Conservation (phyloP, 2,329 filamentous ascomycete genomes). For the Chrysosphaeria jannelii region DNA sequence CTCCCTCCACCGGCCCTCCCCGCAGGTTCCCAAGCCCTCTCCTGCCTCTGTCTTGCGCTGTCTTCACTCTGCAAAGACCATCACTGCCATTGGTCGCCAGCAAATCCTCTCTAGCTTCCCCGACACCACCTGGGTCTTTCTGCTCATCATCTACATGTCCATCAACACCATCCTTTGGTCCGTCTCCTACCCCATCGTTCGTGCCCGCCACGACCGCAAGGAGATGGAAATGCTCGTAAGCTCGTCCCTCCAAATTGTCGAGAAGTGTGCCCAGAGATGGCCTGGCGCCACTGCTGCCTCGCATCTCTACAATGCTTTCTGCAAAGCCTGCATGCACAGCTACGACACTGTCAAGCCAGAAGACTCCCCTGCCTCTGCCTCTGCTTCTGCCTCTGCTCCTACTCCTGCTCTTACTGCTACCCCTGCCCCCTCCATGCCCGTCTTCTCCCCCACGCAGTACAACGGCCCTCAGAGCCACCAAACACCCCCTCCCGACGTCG, state of each 20-base stretch:
- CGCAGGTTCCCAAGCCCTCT: conserved; percentile 69
- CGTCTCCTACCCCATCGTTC: conserved; percentile 60
- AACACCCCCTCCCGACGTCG: conserved; percentile 17
- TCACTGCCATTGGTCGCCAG: conserved; percentile 51
- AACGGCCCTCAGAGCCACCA: conserved; percentile 7
- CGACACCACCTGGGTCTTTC: conserved; percentile 83
- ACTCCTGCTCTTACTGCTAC: no score
- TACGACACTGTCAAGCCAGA: conserved; percentile 26
- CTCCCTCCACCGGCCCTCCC: conserved; percentile 67
- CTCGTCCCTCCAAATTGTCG: conserved; percentile 47
- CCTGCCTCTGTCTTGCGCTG: conserved; percentile 49
- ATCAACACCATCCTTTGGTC: conserved; percentile 83
- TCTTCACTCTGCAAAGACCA: conserved; percentile 54
- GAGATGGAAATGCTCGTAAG: conserved; percentile 50
- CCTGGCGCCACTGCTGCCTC: conserved; percentile 65
- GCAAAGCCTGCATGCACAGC: conserved; percentile 60
- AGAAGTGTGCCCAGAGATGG: conserved; percentile 63
- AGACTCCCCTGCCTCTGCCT: no score
- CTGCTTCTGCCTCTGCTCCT: no score
- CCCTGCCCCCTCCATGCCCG: no score
- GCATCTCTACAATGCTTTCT: conserved; percentile 62
- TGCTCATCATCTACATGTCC: conserved; percentile 68
- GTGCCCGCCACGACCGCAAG: conserved; percentile 37
- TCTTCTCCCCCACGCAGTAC: conserved; percentile 5
- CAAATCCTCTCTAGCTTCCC: conserved; percentile 49